Conservation (phyloP, 345 rosid genomes). For the Aethionema arabicum region DNA sequence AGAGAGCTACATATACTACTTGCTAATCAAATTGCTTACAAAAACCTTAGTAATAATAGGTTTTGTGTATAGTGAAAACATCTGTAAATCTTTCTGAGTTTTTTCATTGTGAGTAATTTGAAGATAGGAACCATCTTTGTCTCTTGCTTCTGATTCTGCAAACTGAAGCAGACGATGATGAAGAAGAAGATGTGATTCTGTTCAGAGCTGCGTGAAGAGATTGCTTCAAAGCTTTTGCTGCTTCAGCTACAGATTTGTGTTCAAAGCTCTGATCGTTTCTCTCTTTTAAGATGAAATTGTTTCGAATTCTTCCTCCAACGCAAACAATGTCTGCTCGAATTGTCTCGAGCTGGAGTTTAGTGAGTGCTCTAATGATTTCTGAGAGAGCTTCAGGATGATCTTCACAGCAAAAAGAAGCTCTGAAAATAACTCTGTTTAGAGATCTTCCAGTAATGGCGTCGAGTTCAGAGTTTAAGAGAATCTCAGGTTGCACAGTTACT, state of each 20-base stretch:
- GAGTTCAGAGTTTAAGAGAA: constrained; percentile 18
- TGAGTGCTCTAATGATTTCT: constrained; percentile 60
- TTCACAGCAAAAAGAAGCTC: constrained; percentile 74
- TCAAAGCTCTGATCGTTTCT: background rate
- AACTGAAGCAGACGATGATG: constrained; percentile 45
- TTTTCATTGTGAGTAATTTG: constrained; percentile 37
- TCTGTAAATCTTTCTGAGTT: background rate
- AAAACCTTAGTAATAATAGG: constrained; percentile 1
- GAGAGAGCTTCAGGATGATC: constrained; percentile 75
- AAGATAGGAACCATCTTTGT: constrained; percentile 77
- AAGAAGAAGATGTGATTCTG: constrained; percentile 41
- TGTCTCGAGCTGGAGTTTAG: constrained; percentile 49
- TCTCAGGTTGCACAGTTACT: constrained; percentile 53
- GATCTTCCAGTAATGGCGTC: constrained; percentile 1
- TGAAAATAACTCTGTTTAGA: constrained; percentile 38
- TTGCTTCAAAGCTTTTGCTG: constrained; percentile 45
- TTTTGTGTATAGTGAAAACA: background rate
- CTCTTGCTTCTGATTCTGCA: constrained; percentile 79
- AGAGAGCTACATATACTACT: background rate
- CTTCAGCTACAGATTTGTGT: constrained; percentile 13
- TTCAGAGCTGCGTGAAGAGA: constrained; percentile 46
- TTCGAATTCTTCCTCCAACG: constrained; percentile 76
- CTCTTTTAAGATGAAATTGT: constrained; percentile 51
- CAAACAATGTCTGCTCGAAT: constrained; percentile 58
- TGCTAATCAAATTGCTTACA: background rate